These are phyloP conservation scores for Leccinum aurantiacum DNA, from an alignment of 768 basidiomycete species.

Conservation along the genomic window DNA sequence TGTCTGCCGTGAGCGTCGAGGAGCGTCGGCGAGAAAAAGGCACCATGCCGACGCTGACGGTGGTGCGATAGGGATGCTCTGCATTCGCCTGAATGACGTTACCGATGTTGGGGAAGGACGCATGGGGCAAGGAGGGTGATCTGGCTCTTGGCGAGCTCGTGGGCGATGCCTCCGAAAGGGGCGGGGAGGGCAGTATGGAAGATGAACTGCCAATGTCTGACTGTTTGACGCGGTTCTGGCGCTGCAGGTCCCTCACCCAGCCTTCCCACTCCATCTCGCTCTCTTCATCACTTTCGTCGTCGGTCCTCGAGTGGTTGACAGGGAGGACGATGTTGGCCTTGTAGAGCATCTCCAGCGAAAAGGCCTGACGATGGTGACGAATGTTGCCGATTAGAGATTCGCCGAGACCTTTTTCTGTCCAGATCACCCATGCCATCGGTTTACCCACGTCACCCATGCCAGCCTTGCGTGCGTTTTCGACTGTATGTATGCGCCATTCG, in stretches of 20 bases:
- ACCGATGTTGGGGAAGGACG: constrained; percentile 24
- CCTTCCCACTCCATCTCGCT: constrained; percentile 67
- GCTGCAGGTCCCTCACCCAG: constrained; percentile 59
- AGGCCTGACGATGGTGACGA: constrained; percentile 23
- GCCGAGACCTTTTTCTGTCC: constrained; percentile 29
- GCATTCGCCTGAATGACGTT: constrained; percentile 17
- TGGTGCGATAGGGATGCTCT: constrained; percentile 16
- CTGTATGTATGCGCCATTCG: constrained; percentile 59
- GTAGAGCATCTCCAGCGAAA: constrained; percentile 26
- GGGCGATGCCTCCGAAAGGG: constrained; percentile 28
- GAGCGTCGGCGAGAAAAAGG: constrained; percentile 25
- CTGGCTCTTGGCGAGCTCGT: constrained; percentile 22
- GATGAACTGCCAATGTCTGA: constrained; percentile 4
- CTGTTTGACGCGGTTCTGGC: constrained; percentile 31
- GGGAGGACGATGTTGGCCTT: constrained; percentile 9
- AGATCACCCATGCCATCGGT: constrained; percentile 50
- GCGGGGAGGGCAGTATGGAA: constrained; percentile 26
- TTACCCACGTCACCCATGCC: constrained; percentile 58
- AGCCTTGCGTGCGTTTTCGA: constrained; percentile 52
- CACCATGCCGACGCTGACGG: constrained; percentile 24
- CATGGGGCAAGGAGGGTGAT: constrained; percentile 9
- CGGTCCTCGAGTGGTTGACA: constrained; percentile 20
- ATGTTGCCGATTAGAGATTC: constrained; percentile 23
- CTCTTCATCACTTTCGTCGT: constrained; percentile 41
- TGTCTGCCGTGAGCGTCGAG: constrained; percentile 22